Evolutionary conservation across 306 rosid genomes (phyloP).

Genomic region (Cucumis melo): DNA sequence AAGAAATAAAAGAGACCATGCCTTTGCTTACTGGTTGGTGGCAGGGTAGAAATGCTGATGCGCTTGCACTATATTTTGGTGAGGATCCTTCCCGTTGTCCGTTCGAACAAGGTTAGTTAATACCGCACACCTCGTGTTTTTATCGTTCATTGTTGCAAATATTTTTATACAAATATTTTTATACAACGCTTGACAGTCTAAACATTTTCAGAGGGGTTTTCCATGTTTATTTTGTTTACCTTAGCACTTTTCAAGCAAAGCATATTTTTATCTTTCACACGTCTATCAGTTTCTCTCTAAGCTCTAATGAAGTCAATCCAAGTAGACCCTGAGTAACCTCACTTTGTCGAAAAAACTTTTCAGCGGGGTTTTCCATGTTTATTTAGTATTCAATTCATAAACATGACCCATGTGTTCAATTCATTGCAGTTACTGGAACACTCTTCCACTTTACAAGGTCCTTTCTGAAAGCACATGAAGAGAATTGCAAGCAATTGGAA

Average conservation of each 20-base stretch:
- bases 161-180: background rate
- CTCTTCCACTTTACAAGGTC: conserved; percentile 60
- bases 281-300: background rate
- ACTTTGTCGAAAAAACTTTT: background rate
- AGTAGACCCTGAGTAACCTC: background rate
- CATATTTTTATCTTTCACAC: background rate
- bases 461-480: conserved; percentile 91
- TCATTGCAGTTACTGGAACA: conserved; percentile 67
- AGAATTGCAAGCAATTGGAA: conserved; percentile 79
- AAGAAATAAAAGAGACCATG: conserved; percentile 10
- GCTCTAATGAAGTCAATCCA: too few species aligned
- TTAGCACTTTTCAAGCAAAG: too few species aligned
- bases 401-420: background rate
- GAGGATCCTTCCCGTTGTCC: conserved; percentile 93
- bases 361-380: background rate
- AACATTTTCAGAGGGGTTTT: background rate
- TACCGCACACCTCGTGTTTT: background rate
- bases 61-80: conserved; percentile 75
- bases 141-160: background rate
- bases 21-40: conserved; percentile 10
- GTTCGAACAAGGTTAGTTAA: conserved; percentile 78
- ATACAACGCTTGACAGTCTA: background rate
- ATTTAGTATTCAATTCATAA: background rate
- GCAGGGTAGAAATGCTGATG: conserved; percentile 98
- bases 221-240: too few species aligned